phyloP scores from a whole-genome alignment of 2,329 filamentous ascomycete genomes.

The Fusarium coffeatum region DNA sequence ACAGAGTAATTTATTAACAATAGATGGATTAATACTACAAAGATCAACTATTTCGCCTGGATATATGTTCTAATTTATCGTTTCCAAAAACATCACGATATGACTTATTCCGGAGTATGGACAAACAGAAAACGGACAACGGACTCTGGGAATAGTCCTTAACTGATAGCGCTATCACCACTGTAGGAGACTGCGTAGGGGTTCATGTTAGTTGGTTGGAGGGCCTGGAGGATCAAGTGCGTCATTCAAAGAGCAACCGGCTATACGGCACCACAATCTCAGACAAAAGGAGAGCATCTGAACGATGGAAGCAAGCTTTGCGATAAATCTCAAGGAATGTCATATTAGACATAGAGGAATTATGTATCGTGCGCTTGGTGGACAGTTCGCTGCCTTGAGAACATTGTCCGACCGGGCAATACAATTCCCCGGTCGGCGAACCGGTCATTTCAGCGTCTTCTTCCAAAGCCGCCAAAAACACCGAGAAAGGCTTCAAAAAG shows the following conservation, averaged over 20 bases:
- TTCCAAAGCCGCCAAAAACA: background rate
- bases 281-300: background rate
- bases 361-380: background rate
- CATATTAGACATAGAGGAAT: background rate
- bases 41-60: too few relatives aligned
- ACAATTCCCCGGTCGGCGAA: background rate
- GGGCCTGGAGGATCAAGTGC: background rate
- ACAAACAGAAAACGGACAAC: slow-evolving; percentile 8
- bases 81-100: background rate
- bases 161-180: background rate
- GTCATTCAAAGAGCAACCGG: slow-evolving; percentile 9
- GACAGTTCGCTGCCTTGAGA: rapidly evolving
- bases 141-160: slow-evolving; percentile 18
- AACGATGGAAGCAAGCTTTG: background rate
- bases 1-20: background rate
- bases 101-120: background rate
- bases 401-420: background rate
- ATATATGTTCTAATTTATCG: background rate
- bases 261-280: background rate
- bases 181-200: background rate
- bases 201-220: background rate
- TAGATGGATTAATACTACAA: background rate
- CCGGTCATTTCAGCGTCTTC: background rate
- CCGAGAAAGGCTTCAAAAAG: background rate
- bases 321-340: too few relatives aligned